Base-by-base conservation (phyloP, 352 stramenopile species). In the Phytophthora palmivora region DNA sequence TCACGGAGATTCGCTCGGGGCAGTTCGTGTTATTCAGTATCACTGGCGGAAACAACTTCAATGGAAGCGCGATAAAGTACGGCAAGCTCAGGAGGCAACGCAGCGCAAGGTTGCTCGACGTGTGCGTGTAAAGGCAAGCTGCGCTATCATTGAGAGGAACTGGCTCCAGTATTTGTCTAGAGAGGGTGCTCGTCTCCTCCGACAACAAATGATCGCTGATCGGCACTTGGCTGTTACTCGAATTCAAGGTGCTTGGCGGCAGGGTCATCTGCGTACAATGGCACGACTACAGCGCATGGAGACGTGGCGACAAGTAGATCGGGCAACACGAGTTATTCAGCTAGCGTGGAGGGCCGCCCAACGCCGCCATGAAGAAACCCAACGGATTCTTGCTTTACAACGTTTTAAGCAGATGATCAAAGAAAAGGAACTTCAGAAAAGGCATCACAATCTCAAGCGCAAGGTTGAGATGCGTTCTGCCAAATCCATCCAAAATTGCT, bases 111-210 rank as follows among this genome's bases (percentile, higher is more conserved):
- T 67, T 15, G 46, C 67, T 14, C 63, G 55, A 6, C 76, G 69
- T 2, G 21, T 67, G 24, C 58, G 47, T 32, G 62, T 72, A 36
- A 84, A 72, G 24, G 26, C 54, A 18, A 73, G 67, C 26, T 81
- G 64, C 22, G 30, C 43, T 47, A 54, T 68, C 22, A 84, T 87
- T n/a, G 78, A 82, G 47, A 46, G 54, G 19, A 70, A 56, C 19
- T 87, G 78, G 78, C 22, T 75, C 38, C 36, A 64, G 41, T 36
- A 78, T 63, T 51, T 80, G 39, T 72, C 72, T 9, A 63, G 68
- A 48, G 61, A 58, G 16, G 51, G 54, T 49, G 74, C 74, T 64
- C 58, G 72, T 37, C 66, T 72, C 9, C 34, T 70, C 14, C 77
- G 77, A 22, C 60, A 68, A 30, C 68, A 80, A 53, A 54, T 82